phyloP scores from a whole-genome alignment of 495 filamentous ascomycete genomes.

The Podospora appendiculata region DNA sequence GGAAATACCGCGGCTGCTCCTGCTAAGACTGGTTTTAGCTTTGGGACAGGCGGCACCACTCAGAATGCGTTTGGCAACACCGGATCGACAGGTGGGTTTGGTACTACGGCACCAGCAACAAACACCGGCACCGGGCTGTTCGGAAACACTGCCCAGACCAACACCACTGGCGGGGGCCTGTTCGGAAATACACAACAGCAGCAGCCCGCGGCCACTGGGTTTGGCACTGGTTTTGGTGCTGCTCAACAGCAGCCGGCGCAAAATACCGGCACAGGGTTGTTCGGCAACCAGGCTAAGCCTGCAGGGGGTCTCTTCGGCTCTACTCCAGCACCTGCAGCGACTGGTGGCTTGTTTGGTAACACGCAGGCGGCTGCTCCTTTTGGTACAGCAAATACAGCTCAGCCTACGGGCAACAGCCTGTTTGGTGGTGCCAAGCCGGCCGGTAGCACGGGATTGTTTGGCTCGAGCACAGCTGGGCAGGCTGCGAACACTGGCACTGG shows the following conservation, averaged over 20 bases:
- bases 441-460: conserved; percentile 40
- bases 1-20: conserved; percentile 20
- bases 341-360: conserved; percentile 39
- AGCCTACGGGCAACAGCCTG: conserved; percentile 42
- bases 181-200: conserved; percentile 37
- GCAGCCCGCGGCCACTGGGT: conserved; percentile 11
- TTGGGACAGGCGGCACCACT: conserved; percentile 22
- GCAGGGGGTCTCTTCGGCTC: conserved; percentile 43
- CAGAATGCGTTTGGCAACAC: conserved; percentile 2
- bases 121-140: conserved; percentile 55
- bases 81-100: conserved; percentile 11
- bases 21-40: conserved; percentile 20
- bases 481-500: conserved; percentile 16
- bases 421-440: conserved; percentile 55
- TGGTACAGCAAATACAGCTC: conserved; percentile 10
- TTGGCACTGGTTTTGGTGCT: conserved; percentile 15
- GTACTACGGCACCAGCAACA: conserved; percentile 18
- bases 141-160: conserved; percentile 29
- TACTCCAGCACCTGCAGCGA: conserved; percentile 13
- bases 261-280: conserved; percentile 47
- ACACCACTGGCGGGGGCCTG: conserved; percentile 31
- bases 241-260: conserved; percentile 14
- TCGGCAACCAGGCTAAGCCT: conserved; percentile 48
- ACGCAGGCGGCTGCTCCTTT: conserved; percentile 7
- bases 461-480: conserved; percentile 24